Percentiles rank a stretch among this genome's conserved stretches.
Conservation (phyloP, 1,139 yeast genomes). For the Pichia sp. region DNA sequence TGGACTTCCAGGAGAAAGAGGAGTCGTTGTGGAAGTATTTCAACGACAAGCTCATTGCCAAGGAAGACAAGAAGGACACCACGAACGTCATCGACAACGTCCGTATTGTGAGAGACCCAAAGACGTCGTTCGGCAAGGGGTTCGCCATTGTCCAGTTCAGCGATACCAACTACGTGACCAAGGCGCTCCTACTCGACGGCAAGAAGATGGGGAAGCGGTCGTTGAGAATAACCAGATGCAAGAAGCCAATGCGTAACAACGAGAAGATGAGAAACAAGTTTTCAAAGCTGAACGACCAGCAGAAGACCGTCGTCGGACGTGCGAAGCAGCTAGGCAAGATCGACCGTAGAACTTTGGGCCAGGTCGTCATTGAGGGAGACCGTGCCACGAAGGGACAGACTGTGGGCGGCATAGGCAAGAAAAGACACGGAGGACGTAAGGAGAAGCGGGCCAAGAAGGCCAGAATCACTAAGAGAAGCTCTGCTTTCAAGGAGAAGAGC, state of each 20-base stretch:
- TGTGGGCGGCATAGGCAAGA: conserved; percentile 56
- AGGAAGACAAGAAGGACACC: conserved; percentile 43
- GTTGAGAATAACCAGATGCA: conserved; percentile 77
- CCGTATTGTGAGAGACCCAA: conserved; percentile 83
- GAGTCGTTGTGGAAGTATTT: conserved; percentile 87
- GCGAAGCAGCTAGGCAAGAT: conserved; percentile 76
- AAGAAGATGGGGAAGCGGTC: conserved; percentile 61
- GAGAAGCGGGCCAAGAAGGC: conserved; percentile 29
- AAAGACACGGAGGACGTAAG: conserved; percentile 31
- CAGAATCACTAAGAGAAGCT: conserved; percentile 62
- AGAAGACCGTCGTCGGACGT: conserved; percentile 75
- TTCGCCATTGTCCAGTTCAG: conserved; percentile 92
- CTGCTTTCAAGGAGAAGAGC: conserved; percentile 45
- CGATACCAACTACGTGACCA: conserved; percentile 74
- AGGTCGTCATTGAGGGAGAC: conserved; percentile 61
- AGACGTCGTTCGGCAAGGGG: conserved; percentile 95
- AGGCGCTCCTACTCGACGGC: conserved; percentile 74
- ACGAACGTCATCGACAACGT: conserved; percentile 59
- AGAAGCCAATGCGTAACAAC: conserved; percentile 37
- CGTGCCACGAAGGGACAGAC: conserved; percentile 68
- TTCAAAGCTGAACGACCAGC: conserved; percentile 48
- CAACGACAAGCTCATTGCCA: conserved; percentile 33
- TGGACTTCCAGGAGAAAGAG: conserved; percentile 89
- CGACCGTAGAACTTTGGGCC: conserved; percentile 65
- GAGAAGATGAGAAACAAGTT: conserved; percentile 24